Conservation (phyloP, 495 filamentous ascomycete genomes). For the Trichoderma gamsii region DNA sequence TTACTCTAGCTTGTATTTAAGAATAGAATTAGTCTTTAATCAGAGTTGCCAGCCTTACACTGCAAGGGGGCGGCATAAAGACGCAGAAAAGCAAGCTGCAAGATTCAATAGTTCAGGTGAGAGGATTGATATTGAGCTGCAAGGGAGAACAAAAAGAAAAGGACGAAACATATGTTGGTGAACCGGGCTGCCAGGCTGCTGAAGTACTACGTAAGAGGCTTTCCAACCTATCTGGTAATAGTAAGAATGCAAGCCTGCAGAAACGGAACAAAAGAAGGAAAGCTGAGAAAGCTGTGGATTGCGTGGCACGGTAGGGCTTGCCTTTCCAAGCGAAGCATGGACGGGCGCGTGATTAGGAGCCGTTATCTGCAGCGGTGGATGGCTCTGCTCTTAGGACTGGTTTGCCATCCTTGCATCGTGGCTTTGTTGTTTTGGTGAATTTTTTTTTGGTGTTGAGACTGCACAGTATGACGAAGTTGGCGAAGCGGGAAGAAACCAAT, state of each 20-base stretch:
- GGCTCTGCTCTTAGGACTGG: not conserved
- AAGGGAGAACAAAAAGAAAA: too few species aligned
- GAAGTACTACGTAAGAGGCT: not conserved
- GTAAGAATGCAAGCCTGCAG: too few species aligned
- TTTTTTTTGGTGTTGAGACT: not conserved
- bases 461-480: not conserved
- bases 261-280: too few species aligned
- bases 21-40: not conserved
- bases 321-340: not conserved
- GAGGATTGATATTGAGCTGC: too few species aligned
- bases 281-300: too few species aligned
- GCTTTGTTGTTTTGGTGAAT: not conserved
- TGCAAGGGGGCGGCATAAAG: not conserved
- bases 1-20: not conserved
- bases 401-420: not conserved
- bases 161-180: not conserved
- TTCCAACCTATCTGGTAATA: not conserved
- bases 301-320: too few species aligned
- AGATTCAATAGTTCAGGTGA: conserved; percentile 8
- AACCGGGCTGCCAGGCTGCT: not conserved
- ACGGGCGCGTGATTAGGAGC: not conserved
- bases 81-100: not conserved
- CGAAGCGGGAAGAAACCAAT: not conserved
- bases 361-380: not conserved
- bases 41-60: not conserved